Base-by-base conservation (phyloP, 495 filamentous ascomycete genomes). In the Aspergillus homomorphus region DNA sequence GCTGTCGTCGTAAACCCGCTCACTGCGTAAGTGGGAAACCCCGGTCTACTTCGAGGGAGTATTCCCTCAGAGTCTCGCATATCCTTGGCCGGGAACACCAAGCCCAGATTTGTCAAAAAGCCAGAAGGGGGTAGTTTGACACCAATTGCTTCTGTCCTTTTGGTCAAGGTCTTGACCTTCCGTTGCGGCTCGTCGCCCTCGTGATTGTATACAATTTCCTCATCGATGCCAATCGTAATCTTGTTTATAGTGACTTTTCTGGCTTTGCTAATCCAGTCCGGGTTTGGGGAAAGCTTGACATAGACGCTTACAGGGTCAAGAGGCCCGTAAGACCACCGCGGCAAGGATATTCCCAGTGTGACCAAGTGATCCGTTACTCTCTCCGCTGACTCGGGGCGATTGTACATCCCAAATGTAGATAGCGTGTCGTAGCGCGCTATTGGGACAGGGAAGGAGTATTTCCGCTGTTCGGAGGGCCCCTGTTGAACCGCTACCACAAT, bases 381-480 rank as follows among this genome's bases (percentile, higher is more conserved):
- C 60, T 96, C 89, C 50, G 89, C 89, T 52, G 84, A 86, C 71
- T 97, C 94, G 10, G 91, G 94, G 24, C 91, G 87, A 74, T 98
- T 97, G 76, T 97, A 98, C 94, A 98, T 98, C 69, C 94, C 95
- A 73, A 98, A 98, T 28, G 94, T 98, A 21, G 92, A 97, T 26
- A 98, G 78, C 3, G 92, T 98, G 71, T 98, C 94, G 74, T 97
- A 98, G 62, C 94, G 82, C 60, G 86, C 82, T 60, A 98, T 84
- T 14, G 94, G 95, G 1, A 98, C 89, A 1, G 94, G 92, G 61
- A 96, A 96, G 7, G 87, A 73, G 66, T 92, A 94, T 77, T 95
- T 96, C 66, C 88, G 89, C 69, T 97, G 88, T 33, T 92, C 85
- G 56, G 85, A 81, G 48, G 84, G 85, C 7, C 91, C 90, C 69